Percentiles rank a stretch among this genome's conserved stretches.
Evolutionary conservation across 2,329 filamentous ascomycete species (phyloP).

Genomic region (Chrysoporthe deuterocubensis): DNA sequence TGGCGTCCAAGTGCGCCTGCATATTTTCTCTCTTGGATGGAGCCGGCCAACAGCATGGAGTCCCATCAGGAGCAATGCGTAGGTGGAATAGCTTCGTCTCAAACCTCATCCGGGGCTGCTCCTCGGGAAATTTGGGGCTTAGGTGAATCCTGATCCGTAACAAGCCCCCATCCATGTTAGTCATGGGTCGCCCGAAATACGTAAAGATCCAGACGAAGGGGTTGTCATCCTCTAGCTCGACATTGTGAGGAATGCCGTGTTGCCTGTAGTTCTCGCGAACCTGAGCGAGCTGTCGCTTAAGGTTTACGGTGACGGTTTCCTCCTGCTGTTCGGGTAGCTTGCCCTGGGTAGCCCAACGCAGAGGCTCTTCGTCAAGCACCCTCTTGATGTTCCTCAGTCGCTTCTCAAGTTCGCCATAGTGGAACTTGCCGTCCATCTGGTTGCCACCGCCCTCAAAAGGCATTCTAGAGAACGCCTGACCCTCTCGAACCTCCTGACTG

Average conservation of each 20-base stretch:
- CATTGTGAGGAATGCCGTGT: slow-evolving; percentile 71
- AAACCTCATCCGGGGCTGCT: slow-evolving; percentile 83
- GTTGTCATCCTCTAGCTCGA: slow-evolving; percentile 78
- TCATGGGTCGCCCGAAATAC: slow-evolving; percentile 91
- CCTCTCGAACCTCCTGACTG: slow-evolving; percentile 64
- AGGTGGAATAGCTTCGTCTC: slow-evolving; percentile 87
- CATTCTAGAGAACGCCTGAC: slow-evolving; percentile 74
- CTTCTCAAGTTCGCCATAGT: slow-evolving; percentile 74
- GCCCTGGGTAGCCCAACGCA: slow-evolving; percentile 73
- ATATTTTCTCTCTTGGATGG: slow-evolving; percentile 71
- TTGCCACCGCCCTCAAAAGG: slow-evolving; percentile 82
- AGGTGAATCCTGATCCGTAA: slow-evolving; percentile 81
- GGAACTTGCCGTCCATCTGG: slow-evolving; percentile 83
- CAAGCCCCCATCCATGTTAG: slow-evolving; percentile 88
- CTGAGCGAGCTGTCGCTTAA: slow-evolving; percentile 85
- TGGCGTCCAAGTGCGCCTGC: slow-evolving; percentile 79
- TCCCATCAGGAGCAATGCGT: slow-evolving; percentile 77
- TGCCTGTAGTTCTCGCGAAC: slow-evolving; percentile 75
- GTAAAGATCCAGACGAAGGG: slow-evolving; percentile 89
- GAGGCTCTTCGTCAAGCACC: slow-evolving; percentile 72
- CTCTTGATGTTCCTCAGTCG: slow-evolving; percentile 72
- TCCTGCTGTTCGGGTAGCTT: slow-evolving; percentile 63
- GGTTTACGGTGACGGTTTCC: slow-evolving; percentile 76
- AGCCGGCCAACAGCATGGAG: slow-evolving; percentile 78
- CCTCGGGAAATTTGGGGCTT: slow-evolving; percentile 83